Evolutionary conservation across 2,329 filamentous ascomycete species (phyloP).

Genomic region (Sarocladium oryzae): DNA sequence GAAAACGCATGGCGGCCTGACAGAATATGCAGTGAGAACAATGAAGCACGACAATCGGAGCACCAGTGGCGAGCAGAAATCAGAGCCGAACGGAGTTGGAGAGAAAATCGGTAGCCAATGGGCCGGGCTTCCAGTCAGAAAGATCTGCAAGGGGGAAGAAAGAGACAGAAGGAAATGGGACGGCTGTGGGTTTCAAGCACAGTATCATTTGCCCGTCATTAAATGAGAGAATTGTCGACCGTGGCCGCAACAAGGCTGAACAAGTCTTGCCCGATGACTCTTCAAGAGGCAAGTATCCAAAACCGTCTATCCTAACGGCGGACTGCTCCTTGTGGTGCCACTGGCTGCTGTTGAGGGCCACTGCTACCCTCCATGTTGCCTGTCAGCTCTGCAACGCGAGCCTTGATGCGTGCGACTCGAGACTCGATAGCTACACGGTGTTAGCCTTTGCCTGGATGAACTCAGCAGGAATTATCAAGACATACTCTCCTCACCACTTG

Average conservation of each 20-base stretch:
- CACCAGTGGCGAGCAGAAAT: background rate
- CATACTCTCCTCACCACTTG: constrained; percentile 27
- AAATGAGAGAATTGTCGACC: too few species aligned
- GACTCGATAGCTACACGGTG: constrained; percentile 76
- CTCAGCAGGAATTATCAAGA: background rate
- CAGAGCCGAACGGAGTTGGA: too few species aligned
- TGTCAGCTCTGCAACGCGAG: constrained; percentile 89
- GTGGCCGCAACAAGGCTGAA: too few species aligned
- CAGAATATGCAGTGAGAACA: background rate
- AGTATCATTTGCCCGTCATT: background rate
- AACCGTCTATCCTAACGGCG: constrained; percentile 16
- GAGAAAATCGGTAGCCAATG: too few species aligned
- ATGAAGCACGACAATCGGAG: background rate
- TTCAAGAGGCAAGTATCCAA: constrained; percentile 5
- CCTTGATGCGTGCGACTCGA: constrained; percentile 94
- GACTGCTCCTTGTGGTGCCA: constrained; percentile 11
- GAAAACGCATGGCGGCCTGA: background rate
- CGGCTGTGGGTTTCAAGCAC: background rate
- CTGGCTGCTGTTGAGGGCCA: constrained; percentile 24
- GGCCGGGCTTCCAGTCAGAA: too few species aligned
- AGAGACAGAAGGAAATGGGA: background rate
- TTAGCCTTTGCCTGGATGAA: constrained; percentile 16
- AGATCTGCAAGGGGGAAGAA: background rate
- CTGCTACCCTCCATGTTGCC: constrained; percentile 64
- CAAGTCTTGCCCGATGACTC: background rate